A percentile compares a stretch with the other conserved stretches of the same genome.
phyloP scores from a whole-genome alignment of 176 grass and related monocot genomes.

The Ananas comosus region DNA sequence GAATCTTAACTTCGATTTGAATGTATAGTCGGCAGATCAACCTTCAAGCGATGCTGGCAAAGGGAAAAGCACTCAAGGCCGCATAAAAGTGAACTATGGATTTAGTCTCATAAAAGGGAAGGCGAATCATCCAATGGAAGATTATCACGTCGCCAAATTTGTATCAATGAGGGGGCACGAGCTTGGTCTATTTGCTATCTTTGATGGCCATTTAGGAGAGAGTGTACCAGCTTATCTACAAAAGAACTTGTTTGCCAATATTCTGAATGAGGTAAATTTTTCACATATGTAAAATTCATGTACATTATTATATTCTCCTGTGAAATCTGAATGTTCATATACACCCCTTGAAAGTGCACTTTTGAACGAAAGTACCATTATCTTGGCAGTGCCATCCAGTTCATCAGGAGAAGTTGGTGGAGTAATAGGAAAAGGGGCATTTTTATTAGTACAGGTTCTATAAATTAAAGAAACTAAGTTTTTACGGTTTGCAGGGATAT shows the following conservation, averaged over 20 bases:
- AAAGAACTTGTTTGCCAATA: conserved; percentile 37
- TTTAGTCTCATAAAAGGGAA: conserved; percentile 41
- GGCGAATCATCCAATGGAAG: conserved; percentile 43
- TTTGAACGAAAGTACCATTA: too few species aligned
- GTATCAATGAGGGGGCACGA: conserved; percentile 22
- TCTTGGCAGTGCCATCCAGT: too few species aligned
- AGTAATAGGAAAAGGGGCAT: too few species aligned
- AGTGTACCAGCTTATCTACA: conserved; percentile 41
- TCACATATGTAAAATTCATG: neutral
- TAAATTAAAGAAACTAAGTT: too few species aligned
- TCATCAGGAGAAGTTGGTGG: too few species aligned
- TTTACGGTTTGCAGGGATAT: too few species aligned
- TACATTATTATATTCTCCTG: too few species aligned
- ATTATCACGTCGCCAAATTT: conserved; percentile 39
- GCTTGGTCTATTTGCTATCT: conserved; percentile 41
- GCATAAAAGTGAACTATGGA: conserved; percentile 29
- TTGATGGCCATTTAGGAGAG: conserved; percentile 43
- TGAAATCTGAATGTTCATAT: too few species aligned
- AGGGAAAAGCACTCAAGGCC: conserved; percentile 17
- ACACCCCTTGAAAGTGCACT: too few species aligned
- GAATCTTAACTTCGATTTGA: neutral
- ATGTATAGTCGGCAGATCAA: neutral
- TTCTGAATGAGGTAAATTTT: conserved; percentile 30
- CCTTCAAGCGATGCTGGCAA: conserved; percentile 18
- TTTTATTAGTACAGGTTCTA: too few species aligned